Evolutionary conservation across 441 rosid species (phyloP).

Genomic region (Francoa sonchifolia): DNA sequence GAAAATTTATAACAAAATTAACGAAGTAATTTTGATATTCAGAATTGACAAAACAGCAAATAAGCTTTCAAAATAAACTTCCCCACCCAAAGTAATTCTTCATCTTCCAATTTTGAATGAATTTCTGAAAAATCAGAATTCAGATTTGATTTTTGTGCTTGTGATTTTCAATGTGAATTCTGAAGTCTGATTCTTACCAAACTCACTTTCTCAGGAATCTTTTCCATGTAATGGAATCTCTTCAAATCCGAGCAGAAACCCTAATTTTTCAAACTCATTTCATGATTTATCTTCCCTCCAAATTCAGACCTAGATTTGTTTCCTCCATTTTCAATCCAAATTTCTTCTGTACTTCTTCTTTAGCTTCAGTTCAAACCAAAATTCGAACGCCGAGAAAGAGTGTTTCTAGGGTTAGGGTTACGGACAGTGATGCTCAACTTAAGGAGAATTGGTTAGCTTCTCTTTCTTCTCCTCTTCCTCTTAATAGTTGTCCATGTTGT

Average conservation of each 20-base stretch:
- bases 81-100: too few relatives aligned
- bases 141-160: too few relatives aligned
- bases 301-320: constrained; percentile 13
- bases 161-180: too few relatives aligned
- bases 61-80: too few relatives aligned
- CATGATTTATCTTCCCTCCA: constrained; percentile 22
- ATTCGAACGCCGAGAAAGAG: constrained; percentile 1
- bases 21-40: too few relatives aligned
- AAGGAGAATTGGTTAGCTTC: constrained; percentile 67
- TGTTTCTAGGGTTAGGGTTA: constrained; percentile 13
- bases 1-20: too few relatives aligned
- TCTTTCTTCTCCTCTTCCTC: constrained; percentile 38
- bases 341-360: not conserved
- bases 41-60: too few relatives aligned
- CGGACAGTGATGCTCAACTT: constrained; percentile 27
- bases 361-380: constrained; percentile 1
- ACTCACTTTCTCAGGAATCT: too few relatives aligned
- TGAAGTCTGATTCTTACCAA: too few relatives aligned
- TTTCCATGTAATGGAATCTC: constrained; percentile 3
- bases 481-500: too few relatives aligned
- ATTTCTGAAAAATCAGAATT: too few relatives aligned
- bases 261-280: constrained; percentile 6
- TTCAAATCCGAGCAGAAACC: not conserved
- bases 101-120: too few relatives aligned
- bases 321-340: constrained; percentile 5